Conservation (phyloP, 345 rosid species). For the Bretschneidera sinensis region DNA sequence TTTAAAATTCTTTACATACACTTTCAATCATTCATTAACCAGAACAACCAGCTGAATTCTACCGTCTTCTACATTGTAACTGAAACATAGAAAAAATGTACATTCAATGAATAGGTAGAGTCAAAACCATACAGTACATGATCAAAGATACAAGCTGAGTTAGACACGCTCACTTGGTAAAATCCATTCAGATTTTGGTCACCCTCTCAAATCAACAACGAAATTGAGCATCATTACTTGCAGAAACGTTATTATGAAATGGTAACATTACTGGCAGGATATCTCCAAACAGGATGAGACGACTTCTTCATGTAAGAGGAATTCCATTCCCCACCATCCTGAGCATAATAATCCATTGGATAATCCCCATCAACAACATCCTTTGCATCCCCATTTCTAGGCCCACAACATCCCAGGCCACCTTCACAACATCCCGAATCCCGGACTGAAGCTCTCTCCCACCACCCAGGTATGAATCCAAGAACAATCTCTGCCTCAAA, state of each 20-base stretch:
- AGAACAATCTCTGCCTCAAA: slow-evolving; percentile 90
- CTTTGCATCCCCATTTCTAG: slow-evolving; percentile 22
- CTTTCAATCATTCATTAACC: neutral
- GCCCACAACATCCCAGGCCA: slow-evolving; percentile 27
- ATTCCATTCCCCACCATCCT: slow-evolving; percentile 96
- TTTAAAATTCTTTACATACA: neutral
- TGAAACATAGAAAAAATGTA: neutral
- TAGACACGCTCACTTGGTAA: slow-evolving; percentile 8
- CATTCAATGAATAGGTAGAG: neutral
- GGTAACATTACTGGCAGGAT: slow-evolving; percentile 15
- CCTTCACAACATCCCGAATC: slow-evolving; percentile 18
- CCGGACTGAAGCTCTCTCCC: slow-evolving; percentile 40
- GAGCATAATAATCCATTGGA: slow-evolving; percentile 96
- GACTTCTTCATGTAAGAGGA: slow-evolving; percentile 72
- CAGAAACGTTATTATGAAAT: neutral
- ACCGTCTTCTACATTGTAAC: neutral
- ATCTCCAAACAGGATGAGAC: slow-evolving; percentile 37
- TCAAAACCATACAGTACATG: neutral
- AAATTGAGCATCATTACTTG: neutral
- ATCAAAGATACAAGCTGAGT: neutral
- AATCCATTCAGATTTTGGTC: neutral
- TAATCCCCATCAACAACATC: slow-evolving; percentile 47
- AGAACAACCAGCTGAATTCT: neutral
- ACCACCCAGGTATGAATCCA: slow-evolving; percentile 73
- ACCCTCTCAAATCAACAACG: neutral